Conservation (phyloP, 1,284 basidiomycete genomes). For the Boletus sp. region DNA sequence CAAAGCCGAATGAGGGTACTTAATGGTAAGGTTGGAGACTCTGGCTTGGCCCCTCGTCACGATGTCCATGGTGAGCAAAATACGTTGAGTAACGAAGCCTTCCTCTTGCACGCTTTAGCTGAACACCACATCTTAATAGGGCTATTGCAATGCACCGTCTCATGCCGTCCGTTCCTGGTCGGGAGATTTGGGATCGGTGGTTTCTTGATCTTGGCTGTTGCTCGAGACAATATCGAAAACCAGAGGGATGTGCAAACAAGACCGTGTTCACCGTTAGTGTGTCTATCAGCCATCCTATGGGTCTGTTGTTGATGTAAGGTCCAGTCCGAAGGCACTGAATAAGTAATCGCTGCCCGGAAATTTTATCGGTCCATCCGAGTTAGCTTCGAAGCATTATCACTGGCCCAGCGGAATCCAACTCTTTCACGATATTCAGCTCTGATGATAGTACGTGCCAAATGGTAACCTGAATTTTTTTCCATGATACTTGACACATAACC, state of each 20-base stretch:
- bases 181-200: constrained; percentile 38
- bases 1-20: constrained; percentile 31
- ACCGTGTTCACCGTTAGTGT: constrained; percentile 53
- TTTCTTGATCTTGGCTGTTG: constrained; percentile 46
- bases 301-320: background rate
- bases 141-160: constrained; percentile 17
- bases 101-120: no score
- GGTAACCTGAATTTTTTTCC: no score
- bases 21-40: constrained; percentile 47
- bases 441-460: no score
- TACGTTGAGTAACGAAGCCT: no score
- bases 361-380: constrained; percentile 23
- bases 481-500: no score
- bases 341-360: constrained; percentile 24
- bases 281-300: constrained; percentile 6
- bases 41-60: constrained; percentile 33
- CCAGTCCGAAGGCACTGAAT: constrained; percentile 15
- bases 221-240: constrained; percentile 49
- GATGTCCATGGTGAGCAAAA: no score
- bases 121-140: background rate
- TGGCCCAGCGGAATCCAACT: no score
- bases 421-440: no score
- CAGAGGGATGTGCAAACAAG: constrained; percentile 43
- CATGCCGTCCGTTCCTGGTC: constrained; percentile 22
- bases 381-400: background rate